phyloP scores from a whole-genome alignment of 208 protist species.

The Trypanosoma theileri region DNA sequence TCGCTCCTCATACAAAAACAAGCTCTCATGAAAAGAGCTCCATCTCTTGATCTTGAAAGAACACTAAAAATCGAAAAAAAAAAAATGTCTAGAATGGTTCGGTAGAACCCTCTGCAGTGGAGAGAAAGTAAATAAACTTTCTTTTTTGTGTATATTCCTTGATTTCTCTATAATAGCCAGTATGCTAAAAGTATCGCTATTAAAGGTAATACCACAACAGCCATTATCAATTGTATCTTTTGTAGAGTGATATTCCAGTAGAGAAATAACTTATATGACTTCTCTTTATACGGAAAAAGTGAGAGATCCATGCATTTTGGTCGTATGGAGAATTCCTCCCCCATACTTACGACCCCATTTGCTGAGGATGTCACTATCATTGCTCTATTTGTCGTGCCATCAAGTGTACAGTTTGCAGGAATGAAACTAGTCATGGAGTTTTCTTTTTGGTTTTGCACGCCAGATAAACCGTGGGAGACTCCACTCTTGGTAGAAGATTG shows the following conservation, averaged over 20 bases:
- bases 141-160: no score
- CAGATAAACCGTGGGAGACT: background rate
- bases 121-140: no score
- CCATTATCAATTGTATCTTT: background rate
- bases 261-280: background rate
- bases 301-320: slow-evolving; percentile 18
- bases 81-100: no score
- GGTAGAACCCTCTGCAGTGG: no score
- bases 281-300: slow-evolving; percentile 15
- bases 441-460: no score
- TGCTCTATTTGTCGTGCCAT: background rate
- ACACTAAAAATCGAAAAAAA: no score
- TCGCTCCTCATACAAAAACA: no score
- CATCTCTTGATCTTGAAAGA: no score
- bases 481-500: background rate
- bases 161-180: background rate
- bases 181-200: slow-evolving; percentile 6
- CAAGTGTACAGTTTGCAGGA: background rate
- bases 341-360: background rate
- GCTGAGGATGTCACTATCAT: background rate
- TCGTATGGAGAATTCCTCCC: slow-evolving; percentile 3
- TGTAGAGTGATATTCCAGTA: background rate
- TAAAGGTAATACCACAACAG: background rate
- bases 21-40: no score
- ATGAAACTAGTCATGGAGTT: no score